Percentiles rank a stretch among this genome's conserved stretches.
Conservation (phyloP, 371 early-diverging fungal genomes). For the Saksenaea oblongispora region DNA sequence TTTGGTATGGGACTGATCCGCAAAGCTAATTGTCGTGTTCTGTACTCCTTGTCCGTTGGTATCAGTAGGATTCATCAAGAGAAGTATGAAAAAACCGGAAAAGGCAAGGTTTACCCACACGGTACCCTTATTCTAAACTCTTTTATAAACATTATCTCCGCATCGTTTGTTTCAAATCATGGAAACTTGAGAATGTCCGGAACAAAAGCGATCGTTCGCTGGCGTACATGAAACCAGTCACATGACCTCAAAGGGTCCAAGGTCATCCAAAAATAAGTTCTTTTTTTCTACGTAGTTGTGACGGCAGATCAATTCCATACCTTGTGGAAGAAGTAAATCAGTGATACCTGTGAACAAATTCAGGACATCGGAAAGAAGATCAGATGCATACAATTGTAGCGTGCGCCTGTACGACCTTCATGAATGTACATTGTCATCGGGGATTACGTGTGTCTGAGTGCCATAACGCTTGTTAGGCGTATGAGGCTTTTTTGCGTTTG, state of each 20-base stretch:
- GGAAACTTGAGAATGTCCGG: conserved; percentile 4
- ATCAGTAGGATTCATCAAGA: conserved; percentile 7
- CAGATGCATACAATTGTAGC: no score
- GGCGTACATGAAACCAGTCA: background rate
- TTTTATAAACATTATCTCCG: conserved; percentile 2
- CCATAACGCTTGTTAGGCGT: background rate
- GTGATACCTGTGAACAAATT: no score
- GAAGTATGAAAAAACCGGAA: background rate
- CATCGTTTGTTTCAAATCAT: background rate
- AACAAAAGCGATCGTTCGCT: background rate
- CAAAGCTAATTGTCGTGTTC: conserved; percentile 29
- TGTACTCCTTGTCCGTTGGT: conserved; percentile 8
- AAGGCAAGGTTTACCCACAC: conserved; percentile 1
- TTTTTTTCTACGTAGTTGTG: no score
- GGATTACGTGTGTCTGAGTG: background rate
- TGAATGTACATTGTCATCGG: background rate
- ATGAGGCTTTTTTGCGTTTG: conserved; percentile 3
- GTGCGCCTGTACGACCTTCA: background rate
- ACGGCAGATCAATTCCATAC: no score
- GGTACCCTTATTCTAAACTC: background rate
- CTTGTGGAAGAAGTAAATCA: no score
- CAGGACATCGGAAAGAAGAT: no score
- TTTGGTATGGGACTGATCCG: conserved; percentile 13
- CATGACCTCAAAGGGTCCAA: background rate
- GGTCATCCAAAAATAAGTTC: no score